Conservation (phyloP, 2,329 filamentous ascomycete species). For the Botrytis hyacinthi region DNA sequence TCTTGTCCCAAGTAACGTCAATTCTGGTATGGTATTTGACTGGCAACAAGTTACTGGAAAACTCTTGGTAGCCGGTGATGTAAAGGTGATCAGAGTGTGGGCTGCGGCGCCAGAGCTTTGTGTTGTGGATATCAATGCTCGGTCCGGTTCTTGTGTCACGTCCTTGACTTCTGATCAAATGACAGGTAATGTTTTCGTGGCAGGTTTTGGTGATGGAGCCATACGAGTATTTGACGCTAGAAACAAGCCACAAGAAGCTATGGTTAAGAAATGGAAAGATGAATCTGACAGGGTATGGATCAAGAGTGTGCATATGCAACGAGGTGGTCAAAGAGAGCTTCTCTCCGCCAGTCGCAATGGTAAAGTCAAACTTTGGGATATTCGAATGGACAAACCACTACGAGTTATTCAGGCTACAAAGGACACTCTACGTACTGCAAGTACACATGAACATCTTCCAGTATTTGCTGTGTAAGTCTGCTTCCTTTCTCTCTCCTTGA, state of each 20-base stretch:
- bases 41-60: slow-evolving; percentile 98
- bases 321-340: slow-evolving; percentile 87
- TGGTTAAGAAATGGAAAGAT: slow-evolving; percentile 97
- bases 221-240: slow-evolving; percentile 93
- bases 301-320: slow-evolving; percentile 93
- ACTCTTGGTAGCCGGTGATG: slow-evolving; percentile 92
- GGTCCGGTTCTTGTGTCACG: slow-evolving; percentile 93
- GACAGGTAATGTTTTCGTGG: slow-evolving; percentile 92
- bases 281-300: slow-evolving; percentile 85
- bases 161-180: slow-evolving; percentile 96
- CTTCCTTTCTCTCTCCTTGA: not conserved
- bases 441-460: slow-evolving; percentile 92
- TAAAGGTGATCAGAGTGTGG: slow-evolving; percentile 94
- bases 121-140: slow-evolving; percentile 87
- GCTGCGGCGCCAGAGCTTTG: slow-evolving; percentile 92
- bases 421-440: slow-evolving; percentile 78
- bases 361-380: slow-evolving; percentile 94
- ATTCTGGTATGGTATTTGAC: slow-evolving; percentile 94
- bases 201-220: slow-evolving; percentile 93
- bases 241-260: slow-evolving; percentile 76
- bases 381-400: slow-evolving; percentile 78
- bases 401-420: slow-evolving; percentile 72
- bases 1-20: slow-evolving; percentile 89
- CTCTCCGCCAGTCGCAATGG: slow-evolving; percentile 88
- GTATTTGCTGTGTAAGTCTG: slow-evolving; percentile 87